Base-by-base conservation (phyloP, 2,329 filamentous ascomycete species). In the Pyrenophora tritici-repentis region DNA sequence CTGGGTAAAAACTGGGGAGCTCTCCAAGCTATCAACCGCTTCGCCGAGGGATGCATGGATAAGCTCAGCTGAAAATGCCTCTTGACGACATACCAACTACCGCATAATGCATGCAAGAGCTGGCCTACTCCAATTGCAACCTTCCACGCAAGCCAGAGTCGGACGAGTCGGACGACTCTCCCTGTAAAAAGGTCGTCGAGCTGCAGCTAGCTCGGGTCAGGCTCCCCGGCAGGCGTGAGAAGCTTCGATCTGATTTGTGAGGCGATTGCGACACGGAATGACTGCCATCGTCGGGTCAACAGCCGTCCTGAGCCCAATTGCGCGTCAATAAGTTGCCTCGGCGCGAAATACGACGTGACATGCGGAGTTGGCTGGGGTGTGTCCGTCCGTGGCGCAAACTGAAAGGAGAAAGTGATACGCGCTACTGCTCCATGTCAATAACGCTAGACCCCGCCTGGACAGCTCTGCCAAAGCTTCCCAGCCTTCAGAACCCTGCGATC, bases 41-140 rank as follows among this genome's bases (percentile, higher is more conserved):
- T 55, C 59, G 57, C 57, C 34, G 51, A 41, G 44, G 37, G 47
- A 55, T 39, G 52, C 61, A 59, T 58, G 56, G 58, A 62, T 55
- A 44, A 32, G 32, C 49, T 65, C 58, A 71, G 69, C 68, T 71
- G 69, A 67, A 64, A 65, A 63, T 59, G 63, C 39, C 49, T 47
- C 49, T 36, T 58, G 40, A 39, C 20, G 34, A 46, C 35, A 45
- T 39, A 55, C 47, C 60, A 62, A 65, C 65, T 63, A 66, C 60
- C 55, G 59, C 43, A 47, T 49, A 47, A 43, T 62, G 62, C 63
- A 70, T 65, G 57, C 46, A 45, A 55, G 37, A 39, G 44, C 14
- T 10, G 35, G 6, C 43, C 34, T 43, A 57, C 60, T 58, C 68
- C 70, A 73, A 73, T 73, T 60, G 67, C 52, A 42, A 39, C 2